Percentiles rank a stretch among this genome's conserved stretches.
These are phyloP conservation scores for Arthrobotrys sphaeroides DNA, from an alignment of 2,329 filamentous ascomycete genomes.

Conservation along the genomic window DNA sequence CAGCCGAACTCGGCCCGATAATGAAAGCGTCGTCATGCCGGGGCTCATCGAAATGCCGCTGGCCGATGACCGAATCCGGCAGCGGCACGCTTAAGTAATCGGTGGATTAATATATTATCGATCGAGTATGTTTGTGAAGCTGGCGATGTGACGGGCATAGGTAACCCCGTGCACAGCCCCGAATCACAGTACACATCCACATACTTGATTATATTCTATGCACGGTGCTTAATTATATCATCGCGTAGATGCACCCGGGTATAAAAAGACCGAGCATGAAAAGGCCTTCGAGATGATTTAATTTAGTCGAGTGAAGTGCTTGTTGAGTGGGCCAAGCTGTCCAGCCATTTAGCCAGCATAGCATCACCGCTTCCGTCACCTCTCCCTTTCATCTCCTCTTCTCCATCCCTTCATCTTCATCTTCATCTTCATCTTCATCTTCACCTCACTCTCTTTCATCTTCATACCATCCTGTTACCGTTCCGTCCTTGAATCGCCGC, in stretches of 20 bases:
- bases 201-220: too few relatives aligned
- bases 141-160: background rate
- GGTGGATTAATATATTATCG: background rate
- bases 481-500: background rate
- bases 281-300: too few relatives aligned
- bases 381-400: background rate
- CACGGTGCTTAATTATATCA: too few relatives aligned
- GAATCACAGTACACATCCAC: too few relatives aligned
- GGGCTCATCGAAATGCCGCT: background rate
- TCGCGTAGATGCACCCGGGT: too few relatives aligned
- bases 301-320: too few relatives aligned
- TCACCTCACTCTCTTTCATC: background rate
- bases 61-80: background rate
- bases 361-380: background rate
- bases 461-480: too few relatives aligned
- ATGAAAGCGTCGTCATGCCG: background rate
- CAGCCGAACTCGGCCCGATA: background rate
- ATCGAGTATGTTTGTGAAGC: background rate
- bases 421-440: background rate
- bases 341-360: background rate
- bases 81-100: background rate
- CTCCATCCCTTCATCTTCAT: background rate
- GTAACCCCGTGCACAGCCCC: conserved; percentile 5
- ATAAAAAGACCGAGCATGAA: too few relatives aligned
- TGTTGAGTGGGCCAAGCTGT: too few relatives aligned